Evolutionary conservation across 441 rosid genomes (phyloP), one percentile per base, ranked within the genome.

Genomic region (Eugenia klotzschiana): DNA sequence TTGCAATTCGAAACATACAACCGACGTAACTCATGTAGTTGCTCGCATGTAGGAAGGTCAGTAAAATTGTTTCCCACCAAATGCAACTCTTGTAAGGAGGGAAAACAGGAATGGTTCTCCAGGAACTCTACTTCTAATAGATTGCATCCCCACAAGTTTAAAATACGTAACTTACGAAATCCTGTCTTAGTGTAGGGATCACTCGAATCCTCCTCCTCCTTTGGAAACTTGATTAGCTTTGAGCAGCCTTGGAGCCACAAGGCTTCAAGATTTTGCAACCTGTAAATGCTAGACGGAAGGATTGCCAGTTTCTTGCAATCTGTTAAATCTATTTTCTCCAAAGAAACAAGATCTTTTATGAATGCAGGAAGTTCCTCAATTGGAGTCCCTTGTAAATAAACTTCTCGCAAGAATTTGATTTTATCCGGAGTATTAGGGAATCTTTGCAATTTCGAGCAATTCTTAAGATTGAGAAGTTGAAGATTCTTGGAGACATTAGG

Each of bases 81-180:
- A 3, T 0, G 0, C 12, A 60, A 60, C 1, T 0, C 0, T 0
- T 0, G 0, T 60, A 60, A 60, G 11, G 0, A 0, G 41, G 41
- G 22, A 16, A 60, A 60, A 60, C 23, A 3, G 0, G 73, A 60
- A 29, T 0, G 3, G 2, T 60, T 29, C 41, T 60, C 41, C 1
- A 60, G 13, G 23, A 60, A 60, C 22, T 60, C 23, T 60, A 60
- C 22, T 60, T 60, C 73, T 16, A 0, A 29, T 60, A 60, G 6
- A 8, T 4, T 60, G 73, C 73, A 60, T 15, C 9, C 6, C 1
- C 0, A 0, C 8, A 60, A 11, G 1, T 0, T 0, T 16, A 29
- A 4, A 0, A 0, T 0, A 0, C 0, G 0, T 60, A 60, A 60
- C 73, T 1, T 29, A 4, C 6, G 41, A 60, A 60, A 29, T 60